A percentile compares a stretch with the other conserved stretches of the same genome.
These are phyloP conservation scores for Kalaharituber pfeilii DNA, from an alignment of 2,329 filamentous ascomycete genomes.

Conservation along the genomic window DNA sequence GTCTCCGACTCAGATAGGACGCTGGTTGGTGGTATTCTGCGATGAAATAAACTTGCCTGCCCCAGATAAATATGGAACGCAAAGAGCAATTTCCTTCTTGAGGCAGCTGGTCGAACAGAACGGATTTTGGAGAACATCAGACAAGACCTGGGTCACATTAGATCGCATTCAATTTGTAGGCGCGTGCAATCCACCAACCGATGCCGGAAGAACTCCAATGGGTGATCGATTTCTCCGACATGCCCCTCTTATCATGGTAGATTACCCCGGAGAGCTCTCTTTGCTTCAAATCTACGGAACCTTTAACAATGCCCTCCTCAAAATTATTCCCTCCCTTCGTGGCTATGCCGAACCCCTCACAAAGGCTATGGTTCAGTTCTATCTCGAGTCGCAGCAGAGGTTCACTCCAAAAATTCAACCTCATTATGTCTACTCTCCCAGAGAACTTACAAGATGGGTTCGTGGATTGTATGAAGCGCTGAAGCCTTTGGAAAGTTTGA, in stretches of 20 bases:
- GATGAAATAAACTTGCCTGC: constrained; percentile 98
- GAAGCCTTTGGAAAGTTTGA: constrained; percentile 69
- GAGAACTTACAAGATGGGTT: constrained; percentile 95
- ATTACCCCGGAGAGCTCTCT: constrained; percentile 91
- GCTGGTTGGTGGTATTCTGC: constrained; percentile 97
- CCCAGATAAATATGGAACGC: constrained; percentile 92
- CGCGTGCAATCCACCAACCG: constrained; percentile 94
- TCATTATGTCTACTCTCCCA: constrained; percentile 97
- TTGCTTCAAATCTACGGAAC: constrained; percentile 96
- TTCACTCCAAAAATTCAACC: constrained; percentile 96
- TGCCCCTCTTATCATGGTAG: constrained; percentile 97
- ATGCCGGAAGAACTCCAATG: constrained; percentile 88
- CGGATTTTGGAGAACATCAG: constrained; percentile 93
- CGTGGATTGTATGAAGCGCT: constrained; percentile 96
- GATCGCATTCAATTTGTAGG: constrained; percentile 98
- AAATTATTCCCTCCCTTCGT: constrained; percentile 86
- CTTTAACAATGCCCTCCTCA: constrained; percentile 89
- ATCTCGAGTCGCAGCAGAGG: constrained; percentile 77
- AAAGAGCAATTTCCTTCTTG: constrained; percentile 91
- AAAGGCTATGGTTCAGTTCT: constrained; percentile 93
- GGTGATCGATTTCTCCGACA: constrained; percentile 87
- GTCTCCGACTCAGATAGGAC: constrained; percentile 86
- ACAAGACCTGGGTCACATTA: constrained; percentile 94
- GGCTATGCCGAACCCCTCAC: constrained; percentile 90
- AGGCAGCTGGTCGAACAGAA: constrained; percentile 97